Percentiles rank a stretch among this genome's conserved stretches.
Conservation (phyloP, 2,329 filamentous ascomycete genomes). For the Thermochaetoides dissita region DNA sequence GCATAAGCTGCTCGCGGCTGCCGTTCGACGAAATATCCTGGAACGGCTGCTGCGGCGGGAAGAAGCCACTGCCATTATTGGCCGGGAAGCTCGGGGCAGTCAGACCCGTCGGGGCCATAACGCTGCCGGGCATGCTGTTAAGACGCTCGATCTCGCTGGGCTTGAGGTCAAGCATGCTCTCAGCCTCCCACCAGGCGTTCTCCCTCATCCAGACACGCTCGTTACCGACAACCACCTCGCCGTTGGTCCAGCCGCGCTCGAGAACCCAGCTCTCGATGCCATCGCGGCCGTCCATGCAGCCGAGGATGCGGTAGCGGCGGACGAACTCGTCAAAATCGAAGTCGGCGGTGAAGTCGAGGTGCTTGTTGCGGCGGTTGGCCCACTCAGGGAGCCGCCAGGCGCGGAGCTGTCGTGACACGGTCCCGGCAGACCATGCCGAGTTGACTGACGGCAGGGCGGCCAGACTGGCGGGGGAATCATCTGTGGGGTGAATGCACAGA, state of each 20-base stretch:
- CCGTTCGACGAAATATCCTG: conserved; percentile 48
- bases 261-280: conserved; percentile 90
- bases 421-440: conserved; percentile 85
- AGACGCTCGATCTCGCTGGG: conserved; percentile 35
- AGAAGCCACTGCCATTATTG: conserved; percentile 53
- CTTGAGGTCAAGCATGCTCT: conserved; percentile 87
- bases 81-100: conserved; percentile 64
- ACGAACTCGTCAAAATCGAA: conserved; percentile 91
- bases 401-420: conserved; percentile 82
- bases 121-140: conserved; percentile 17
- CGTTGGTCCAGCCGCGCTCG: conserved; percentile 95
- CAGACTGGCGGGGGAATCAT: conserved; percentile 63
- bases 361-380: conserved; percentile 84
- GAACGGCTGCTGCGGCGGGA: conserved; percentile 44
- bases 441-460: conserved; percentile 57
- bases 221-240: conserved; percentile 79
- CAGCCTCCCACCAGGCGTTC: conserved; percentile 91
- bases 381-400: conserved; percentile 91
- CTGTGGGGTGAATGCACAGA: conserved; percentile 78
- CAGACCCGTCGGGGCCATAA: conserved; percentile 26
- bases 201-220: conserved; percentile 96
- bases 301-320: conserved; percentile 65
- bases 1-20: conserved; percentile 59
- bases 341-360: conserved; percentile 89
- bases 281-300: conserved; percentile 79